These are phyloP conservation scores for Trichoderma citrinoviride DNA, from an alignment of 2,329 filamentous ascomycete genomes.

Conservation along the genomic window DNA sequence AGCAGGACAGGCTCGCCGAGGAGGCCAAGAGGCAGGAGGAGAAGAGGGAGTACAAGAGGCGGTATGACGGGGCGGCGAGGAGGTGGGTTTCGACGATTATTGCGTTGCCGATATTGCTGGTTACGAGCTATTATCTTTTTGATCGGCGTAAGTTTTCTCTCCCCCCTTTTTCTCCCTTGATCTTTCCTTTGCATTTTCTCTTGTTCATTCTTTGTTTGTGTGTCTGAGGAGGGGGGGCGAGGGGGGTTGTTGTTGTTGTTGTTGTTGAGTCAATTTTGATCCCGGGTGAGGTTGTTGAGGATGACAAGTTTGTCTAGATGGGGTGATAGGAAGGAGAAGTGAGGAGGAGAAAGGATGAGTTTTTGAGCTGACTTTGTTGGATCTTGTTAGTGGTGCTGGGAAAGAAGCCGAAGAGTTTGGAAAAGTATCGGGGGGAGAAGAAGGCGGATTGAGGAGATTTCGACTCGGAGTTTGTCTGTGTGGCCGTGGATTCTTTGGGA, in stretches of 20 bases:
- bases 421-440: constrained; percentile 16
- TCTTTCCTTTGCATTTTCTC: neutral
- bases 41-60: constrained; percentile 40
- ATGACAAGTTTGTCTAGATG: too few relatives aligned
- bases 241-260: too few relatives aligned
- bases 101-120: constrained; percentile 52
- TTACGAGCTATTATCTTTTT: constrained; percentile 55
- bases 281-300: too few relatives aligned
- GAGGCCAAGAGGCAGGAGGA: constrained; percentile 25
- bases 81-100: constrained; percentile 50
- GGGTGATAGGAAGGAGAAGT: neutral
- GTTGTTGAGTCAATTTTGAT: too few relatives aligned
- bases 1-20: constrained; percentile 24
- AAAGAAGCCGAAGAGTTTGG: constrained; percentile 32
- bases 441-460: too few relatives aligned
- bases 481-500: neutral
- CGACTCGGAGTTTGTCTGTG: too few relatives aligned
- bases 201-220: neutral
- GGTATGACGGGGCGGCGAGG: constrained; percentile 45
- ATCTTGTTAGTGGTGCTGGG: constrained; percentile 34
- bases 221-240: neutral
- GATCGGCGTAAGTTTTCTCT: constrained; percentile 43
- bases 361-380: neutral
- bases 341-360: too few relatives aligned
- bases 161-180: neutral